phyloP scores from a whole-genome alignment of 306 rosid genomes.

The Gynostemma pentaphyllum region DNA sequence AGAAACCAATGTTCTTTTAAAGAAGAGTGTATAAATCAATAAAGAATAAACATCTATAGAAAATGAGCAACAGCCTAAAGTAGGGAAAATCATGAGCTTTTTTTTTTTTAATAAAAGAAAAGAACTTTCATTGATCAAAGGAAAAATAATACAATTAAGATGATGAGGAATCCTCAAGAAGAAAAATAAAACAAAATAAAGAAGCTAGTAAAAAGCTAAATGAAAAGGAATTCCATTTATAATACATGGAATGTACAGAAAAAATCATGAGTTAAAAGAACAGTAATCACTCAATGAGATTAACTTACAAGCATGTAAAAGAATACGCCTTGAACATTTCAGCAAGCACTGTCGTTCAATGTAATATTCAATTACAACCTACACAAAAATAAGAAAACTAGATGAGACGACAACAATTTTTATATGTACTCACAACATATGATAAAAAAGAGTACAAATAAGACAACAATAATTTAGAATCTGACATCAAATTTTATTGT shows the following conservation, averaged over 20 bases:
- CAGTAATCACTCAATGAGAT: conserved; percentile 6
- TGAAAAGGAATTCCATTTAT: no score
- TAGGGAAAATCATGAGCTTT: background rate
- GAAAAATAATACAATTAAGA: no score
- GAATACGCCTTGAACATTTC: conserved; percentile 74
- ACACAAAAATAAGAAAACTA: conserved; percentile 10
- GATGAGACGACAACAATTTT: no score
- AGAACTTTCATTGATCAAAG: no score
- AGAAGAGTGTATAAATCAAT: background rate
- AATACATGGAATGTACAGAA: no score
- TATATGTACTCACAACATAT: no score
- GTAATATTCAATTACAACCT: conserved; percentile 68
- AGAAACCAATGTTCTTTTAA: background rate
- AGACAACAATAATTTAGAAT: conserved; percentile 9
- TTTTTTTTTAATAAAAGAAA: no score
- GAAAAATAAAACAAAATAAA: conserved; percentile 1
- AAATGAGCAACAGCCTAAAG: background rate
- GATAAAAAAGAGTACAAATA: no score
- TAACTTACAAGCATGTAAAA: conserved; percentile 75
- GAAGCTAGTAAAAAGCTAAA: no score
- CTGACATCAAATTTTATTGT: background rate
- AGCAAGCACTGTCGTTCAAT: conserved; percentile 89
- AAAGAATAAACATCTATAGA: background rate
- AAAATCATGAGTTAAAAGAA: no score
- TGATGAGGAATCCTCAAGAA: no score